Conservation (phyloP, 2,329 filamentous ascomycete genomes). For the Xylaria sp. region DNA sequence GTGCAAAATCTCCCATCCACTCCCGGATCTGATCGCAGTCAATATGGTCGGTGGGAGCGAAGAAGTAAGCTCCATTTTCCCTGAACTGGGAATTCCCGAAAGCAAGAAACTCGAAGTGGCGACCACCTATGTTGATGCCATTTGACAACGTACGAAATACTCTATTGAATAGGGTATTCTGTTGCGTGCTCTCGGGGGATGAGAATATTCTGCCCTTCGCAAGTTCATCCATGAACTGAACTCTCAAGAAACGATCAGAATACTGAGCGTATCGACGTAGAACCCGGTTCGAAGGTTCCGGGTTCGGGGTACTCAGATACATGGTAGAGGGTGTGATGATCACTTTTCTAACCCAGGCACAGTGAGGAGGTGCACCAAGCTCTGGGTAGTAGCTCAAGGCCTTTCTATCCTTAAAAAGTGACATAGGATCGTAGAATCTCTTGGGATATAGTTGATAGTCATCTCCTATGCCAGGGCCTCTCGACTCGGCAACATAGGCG, state of each 20-base stretch:
- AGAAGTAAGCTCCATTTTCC: constrained; percentile 93
- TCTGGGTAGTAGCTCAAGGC: constrained; percentile 59
- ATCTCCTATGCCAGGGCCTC: constrained; percentile 6
- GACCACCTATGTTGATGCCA: constrained; percentile 84
- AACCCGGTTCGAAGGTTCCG: constrained; percentile 90
- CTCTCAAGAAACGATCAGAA: constrained; percentile 83
- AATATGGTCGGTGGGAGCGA: constrained; percentile 74
- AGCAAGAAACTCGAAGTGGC: constrained; percentile 87
- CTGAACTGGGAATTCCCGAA: constrained; percentile 96
- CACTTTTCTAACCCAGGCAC: constrained; percentile 78
- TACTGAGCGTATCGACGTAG: constrained; percentile 75
- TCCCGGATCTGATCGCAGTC: constrained; percentile 80
- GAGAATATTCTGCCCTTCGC: constrained; percentile 68
- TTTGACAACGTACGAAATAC: constrained; percentile 76
- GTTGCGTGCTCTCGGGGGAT: constrained; percentile 61
- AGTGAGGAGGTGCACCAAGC: constrained; percentile 73
- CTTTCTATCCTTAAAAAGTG: constrained; percentile 70
- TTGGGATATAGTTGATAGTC: constrained; percentile 56
- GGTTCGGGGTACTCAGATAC: constrained; percentile 77
- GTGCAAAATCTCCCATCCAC: constrained; percentile 87
- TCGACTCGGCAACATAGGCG: constrained; percentile 73
- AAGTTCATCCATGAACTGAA: constrained; percentile 89
- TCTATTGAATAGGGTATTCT: constrained; percentile 78
- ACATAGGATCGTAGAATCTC: constrained; percentile 74
- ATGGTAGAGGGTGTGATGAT: constrained; percentile 86